Base-by-base conservation (phyloP, 1,139 yeast species). In the Zygosaccharomyces sapae region DNA sequence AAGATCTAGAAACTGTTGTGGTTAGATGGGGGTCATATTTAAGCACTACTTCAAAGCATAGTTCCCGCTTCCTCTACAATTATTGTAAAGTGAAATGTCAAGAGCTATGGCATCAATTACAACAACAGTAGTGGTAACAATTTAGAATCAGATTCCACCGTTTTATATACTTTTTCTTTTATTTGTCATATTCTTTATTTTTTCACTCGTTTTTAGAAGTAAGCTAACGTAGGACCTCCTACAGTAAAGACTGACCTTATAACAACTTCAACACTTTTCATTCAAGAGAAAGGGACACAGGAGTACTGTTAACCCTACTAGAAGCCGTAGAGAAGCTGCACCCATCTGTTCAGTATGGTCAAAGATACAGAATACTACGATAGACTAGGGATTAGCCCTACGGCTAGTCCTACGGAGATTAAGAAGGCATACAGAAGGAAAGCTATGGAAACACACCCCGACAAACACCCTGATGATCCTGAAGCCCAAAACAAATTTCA, bases 361-460 rank as follows among this genome's bases (percentile, higher is more conserved):
- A 95, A 86, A 43, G 98, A 92, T 62, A 86, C 96, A 0, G 76
- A 82, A 12, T 92, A 90, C 70, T 92, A 92, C 65, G 97, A 92
- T 57, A 66, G 82, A 33, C 73, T 92, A 52, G 87, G 79, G 18
- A 75, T 94, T 31, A 55, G 70, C 36, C 75, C 84, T 3, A 79
- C 78, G 24, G 97, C 98, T 34, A 79, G 90, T 1, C 79, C 85
- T 5, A 73, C 81, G 25, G 95, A 88, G 49, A 90, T 92, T 68
- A 94, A 92, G 67, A 88, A 87, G 67, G 96, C 97, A 0, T 92
- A 92, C 69, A 76, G 98, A 52, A 85, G 84, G 67, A 82, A 83
- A 62, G 97, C 97, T 6, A 83, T 92, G 65, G 74, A 71, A 49
- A 84, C 89, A 53, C 98, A 94, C 67, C 98, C 98, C 0, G 98